Conservation (phyloP, 1,284 basidiomycete genomes). For the Marasmius sp. region DNA sequence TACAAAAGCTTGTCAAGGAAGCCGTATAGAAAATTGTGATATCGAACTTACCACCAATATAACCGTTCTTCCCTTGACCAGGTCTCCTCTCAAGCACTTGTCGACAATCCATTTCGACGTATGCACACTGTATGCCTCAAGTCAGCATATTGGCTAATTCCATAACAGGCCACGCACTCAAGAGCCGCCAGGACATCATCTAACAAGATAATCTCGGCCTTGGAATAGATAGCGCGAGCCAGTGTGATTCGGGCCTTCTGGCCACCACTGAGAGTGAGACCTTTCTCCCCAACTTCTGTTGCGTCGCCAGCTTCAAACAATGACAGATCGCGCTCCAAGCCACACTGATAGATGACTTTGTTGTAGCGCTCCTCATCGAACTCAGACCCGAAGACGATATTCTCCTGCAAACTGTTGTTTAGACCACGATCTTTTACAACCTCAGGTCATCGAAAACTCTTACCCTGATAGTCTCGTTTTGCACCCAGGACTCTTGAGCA, state of each 20-base stretch:
- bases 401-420: conserved; percentile 32
- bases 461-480: conserved; percentile 46
- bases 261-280: conserved; percentile 52
- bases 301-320: conserved; percentile 59
- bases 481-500: conserved; percentile 73
- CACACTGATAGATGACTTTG: conserved; percentile 54
- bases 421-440: conserved; percentile 26
- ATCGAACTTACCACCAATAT: conserved; percentile 63
- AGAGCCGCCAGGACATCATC: conserved; percentile 64
- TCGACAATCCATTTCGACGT: conserved; percentile 78
- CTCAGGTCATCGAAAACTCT: conserved; percentile 37
- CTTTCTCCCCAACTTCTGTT: conserved; percentile 44
- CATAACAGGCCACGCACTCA: conserved; percentile 29
- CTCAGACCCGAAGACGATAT: conserved; percentile 65
- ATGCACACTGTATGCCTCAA: conserved; percentile 35
- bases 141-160: no score
- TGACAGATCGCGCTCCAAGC: conserved; percentile 49
- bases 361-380: conserved; percentile 47
- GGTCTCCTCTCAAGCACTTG: conserved; percentile 68
- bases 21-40: conserved; percentile 2
- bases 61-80: conserved; percentile 69
- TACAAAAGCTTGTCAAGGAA: conserved; percentile 17
- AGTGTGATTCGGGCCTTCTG: conserved; percentile 77
- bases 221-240: conserved; percentile 69
- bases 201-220: conserved; percentile 59